Evolutionary conservation across 441 rosid genomes (phyloP).

Genomic region (Pelargonium citronellum): DNA sequence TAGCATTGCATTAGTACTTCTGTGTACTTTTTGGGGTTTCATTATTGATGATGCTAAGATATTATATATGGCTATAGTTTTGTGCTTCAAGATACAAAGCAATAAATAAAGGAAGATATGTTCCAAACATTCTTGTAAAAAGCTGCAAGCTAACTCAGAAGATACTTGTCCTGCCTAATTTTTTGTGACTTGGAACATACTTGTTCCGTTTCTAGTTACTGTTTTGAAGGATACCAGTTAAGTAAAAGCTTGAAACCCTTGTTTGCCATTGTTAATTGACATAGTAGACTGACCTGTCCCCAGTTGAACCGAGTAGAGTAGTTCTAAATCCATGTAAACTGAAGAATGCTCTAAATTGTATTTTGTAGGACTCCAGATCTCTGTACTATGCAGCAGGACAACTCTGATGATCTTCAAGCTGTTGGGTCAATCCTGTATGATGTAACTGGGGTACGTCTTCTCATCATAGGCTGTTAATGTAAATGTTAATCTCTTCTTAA

Average conservation of each 20-base stretch:
- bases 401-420: constrained; percentile 49
- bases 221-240: not conserved
- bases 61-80: not conserved
- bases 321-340: not conserved
- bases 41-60: not conserved
- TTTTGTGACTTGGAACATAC: not conserved
- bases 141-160: not conserved
- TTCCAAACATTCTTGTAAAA: not conserved
- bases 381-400: constrained; percentile 66
- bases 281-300: not conserved
- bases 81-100: not conserved
- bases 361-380: constrained; percentile 55
- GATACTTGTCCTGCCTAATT: not conserved
- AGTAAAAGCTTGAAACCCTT: not conserved
- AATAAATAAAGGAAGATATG: not conserved
- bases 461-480: not conserved
- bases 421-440: constrained; percentile 58
- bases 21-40: not conserved
- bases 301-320: not conserved
- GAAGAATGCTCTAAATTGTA: constrained; percentile 15
- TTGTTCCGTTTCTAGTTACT: not conserved
- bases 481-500: not conserved
- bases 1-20: not conserved
- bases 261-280: not conserved
- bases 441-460: constrained; percentile 38